These are phyloP conservation scores for Isoetes taiwanensis DNA, from an alignment of 75 land plant species.

Conservation along the genomic window DNA sequence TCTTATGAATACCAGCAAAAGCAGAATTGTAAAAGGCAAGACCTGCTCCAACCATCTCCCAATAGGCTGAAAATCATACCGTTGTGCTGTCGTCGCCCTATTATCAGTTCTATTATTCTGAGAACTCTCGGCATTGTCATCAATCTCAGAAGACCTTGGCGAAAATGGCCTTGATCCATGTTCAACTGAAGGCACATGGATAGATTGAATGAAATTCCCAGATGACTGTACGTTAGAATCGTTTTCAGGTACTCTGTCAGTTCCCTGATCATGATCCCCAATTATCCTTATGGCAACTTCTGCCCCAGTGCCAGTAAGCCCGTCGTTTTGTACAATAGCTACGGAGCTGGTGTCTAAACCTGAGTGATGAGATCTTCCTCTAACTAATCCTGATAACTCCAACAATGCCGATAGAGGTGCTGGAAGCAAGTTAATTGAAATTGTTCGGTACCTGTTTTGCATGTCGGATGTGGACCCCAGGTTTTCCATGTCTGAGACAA, in stretches of 20 bases:
- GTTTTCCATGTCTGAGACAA: too few species aligned
- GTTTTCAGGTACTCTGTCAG: too few species aligned
- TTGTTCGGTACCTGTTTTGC: too few species aligned
- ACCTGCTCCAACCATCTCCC: conserved; percentile 85
- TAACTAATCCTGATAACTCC: conserved; percentile 52
- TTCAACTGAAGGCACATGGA: too few species aligned
- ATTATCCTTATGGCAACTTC: conserved; percentile 78
- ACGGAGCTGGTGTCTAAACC: conserved; percentile 10
- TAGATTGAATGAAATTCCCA: too few species aligned
- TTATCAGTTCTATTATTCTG: neutral
- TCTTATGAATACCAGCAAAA: conserved; percentile 72
- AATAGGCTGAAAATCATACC: conserved; percentile 83
- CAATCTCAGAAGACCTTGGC: conserved; percentile 8
- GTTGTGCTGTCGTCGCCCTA: conserved; percentile 47
- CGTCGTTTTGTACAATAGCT: conserved; percentile 8
- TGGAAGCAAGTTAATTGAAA: conserved; percentile 49
- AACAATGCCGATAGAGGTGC: conserved; percentile 49
- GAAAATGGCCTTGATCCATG: too few species aligned
- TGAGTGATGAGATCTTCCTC: conserved; percentile 29
- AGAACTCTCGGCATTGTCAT: neutral
- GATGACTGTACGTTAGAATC: too few species aligned
- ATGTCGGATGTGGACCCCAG: too few species aligned
- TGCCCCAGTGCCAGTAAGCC: conserved; percentile 10
- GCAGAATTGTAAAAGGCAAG: conserved; percentile 67
- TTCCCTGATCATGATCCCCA: conserved; percentile 33